Base-by-base conservation (phyloP, 441 rosid species). In the Croton laevigatus region DNA sequence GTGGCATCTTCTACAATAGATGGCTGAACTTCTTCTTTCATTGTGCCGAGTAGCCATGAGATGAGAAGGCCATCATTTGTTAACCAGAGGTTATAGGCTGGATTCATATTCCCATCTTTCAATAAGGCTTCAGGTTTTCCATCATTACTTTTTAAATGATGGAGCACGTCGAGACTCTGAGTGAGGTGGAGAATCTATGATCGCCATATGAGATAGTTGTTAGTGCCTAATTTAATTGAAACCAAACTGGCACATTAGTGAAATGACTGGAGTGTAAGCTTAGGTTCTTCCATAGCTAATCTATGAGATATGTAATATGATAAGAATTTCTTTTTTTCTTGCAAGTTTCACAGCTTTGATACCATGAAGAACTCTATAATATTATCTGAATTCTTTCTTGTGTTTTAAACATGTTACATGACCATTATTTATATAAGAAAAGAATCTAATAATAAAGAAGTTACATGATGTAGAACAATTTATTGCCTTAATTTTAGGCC, bases 361-460 rank as follows among this genome's bases (percentile, higher is more conserved):
- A 69, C 65, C 65, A 58, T 69, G 40, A 68, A 68, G n/a, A 32
- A 58, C 42, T 38, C 42, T 38, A n/a, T n/a, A n/a, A n/a, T n/a
- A n/a, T n/a, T n/a, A n/a, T n/a, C n/a, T n/a, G n/a, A n/a, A n/a
- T n/a, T n/a, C n/a, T n/a, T n/a, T n/a, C n/a, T n/a, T n/a, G n/a
- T n/a, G n/a, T n/a, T n/a, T n/a, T n/a, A n/a, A n/a, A n/a, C n/a
- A n/a, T n/a, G n/a, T n/a, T n/a, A n/a, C n/a, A n/a, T n/a, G n/a
- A n/a, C n/a, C n/a, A n/a, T n/a, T n/a, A n/a, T n/a, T n/a, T n/a
- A n/a, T n/a, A n/a, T n/a, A n/a, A n/a, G n/a, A n/a, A n/a, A n/a
- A n/a, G n/a, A n/a, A n/a, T n/a, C n/a, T n/a, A n/a, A n/a, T n/a
- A n/a, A n/a, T n/a, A n/a, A n/a, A n/a, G n/a, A n/a, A n/a, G n/a